Evolutionary conservation across 169 alveolate genomes (phyloP).

Genomic region (Plasmodium inui): DNA sequence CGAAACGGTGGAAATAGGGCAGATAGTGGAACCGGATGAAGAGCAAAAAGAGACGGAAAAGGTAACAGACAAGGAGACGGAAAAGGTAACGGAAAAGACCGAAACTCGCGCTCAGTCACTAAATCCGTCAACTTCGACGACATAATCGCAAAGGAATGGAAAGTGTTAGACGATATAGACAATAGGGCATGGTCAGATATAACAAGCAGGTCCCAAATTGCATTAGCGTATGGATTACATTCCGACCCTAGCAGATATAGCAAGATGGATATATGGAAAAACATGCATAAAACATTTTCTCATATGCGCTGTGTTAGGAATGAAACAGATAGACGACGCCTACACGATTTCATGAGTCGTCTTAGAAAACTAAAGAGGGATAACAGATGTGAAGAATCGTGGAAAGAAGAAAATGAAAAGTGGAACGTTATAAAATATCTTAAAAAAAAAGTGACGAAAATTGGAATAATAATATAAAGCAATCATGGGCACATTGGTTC

Average conservation of each 20-base stretch:
- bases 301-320: neutral
- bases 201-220: neutral
- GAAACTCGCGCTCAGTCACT: neutral
- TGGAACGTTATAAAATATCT: slow-evolving; percentile 7
- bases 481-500: slow-evolving; percentile 17
- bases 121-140: neutral
- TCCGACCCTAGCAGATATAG: neutral
- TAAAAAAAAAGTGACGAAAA: neutral
- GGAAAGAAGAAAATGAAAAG: neutral
- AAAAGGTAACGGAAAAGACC: neutral
- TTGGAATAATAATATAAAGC: neutral
- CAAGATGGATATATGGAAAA: neutral
- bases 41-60: neutral
- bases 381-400: neutral
- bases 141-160: slow-evolving; percentile 7
- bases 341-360: neutral
- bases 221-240: neutral
- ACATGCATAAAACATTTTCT: neutral
- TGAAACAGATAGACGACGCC: neutral
- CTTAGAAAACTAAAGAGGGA: neutral
- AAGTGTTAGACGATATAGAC: slow-evolving; percentile 1
- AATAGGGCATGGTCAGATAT: neutral
- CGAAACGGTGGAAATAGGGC: too few species aligned
- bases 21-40: neutral
- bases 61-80: neutral